These are phyloP conservation scores for Metschnikowia matae DNA, from an alignment of 805 yeast species.

Conservation along the genomic window DNA sequence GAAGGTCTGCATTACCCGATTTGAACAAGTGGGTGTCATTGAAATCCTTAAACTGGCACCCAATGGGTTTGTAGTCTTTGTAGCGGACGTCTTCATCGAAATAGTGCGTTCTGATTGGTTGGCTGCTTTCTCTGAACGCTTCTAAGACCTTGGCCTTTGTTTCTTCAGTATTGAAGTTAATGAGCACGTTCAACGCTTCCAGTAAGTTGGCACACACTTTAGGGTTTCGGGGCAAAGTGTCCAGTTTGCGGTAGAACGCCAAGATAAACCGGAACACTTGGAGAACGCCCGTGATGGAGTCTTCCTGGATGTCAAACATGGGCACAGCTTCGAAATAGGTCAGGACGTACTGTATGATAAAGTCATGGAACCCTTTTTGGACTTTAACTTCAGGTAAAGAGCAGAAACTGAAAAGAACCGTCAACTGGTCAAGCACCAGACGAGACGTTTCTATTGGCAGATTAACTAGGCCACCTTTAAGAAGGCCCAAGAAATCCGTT, in stretches of 20 bases:
- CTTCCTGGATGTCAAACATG: neutral
- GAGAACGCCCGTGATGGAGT: slow-evolving; percentile 8
- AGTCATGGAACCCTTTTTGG: slow-evolving; percentile 3
- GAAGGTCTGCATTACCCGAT: slow-evolving; percentile 18
- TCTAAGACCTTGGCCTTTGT: slow-evolving; percentile 6
- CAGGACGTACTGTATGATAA: slow-evolving; percentile 9
- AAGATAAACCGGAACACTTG: slow-evolving; percentile 14
- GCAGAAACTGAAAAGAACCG: slow-evolving; percentile 15
- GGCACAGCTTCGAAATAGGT: slow-evolving; percentile 7
- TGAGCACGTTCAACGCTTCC: slow-evolving; percentile 8
- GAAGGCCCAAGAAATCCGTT: slow-evolving; percentile 23
- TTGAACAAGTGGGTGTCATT: slow-evolving; percentile 48
- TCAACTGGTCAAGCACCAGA: slow-evolving; percentile 12
- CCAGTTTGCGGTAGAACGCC: slow-evolving; percentile 11
- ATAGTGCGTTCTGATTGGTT: slow-evolving; percentile 48
- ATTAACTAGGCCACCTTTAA: slow-evolving; percentile 3
- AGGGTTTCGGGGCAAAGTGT: neutral
- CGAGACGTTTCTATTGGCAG: neutral
- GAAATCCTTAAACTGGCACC: slow-evolving; percentile 55
- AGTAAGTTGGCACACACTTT: slow-evolving; percentile 4
- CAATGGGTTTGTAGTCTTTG: slow-evolving; percentile 57
- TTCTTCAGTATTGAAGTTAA: slow-evolving; percentile 10
- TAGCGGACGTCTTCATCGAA: slow-evolving; percentile 63
- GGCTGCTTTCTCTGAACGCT: slow-evolving; percentile 7
- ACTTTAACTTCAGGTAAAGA: slow-evolving; percentile 8